Percentiles rank a stretch among this genome's conserved stretches.
phyloP scores from a whole-genome alignment of 1,139 yeast genomes.

The Geotrichum europaeum region DNA sequence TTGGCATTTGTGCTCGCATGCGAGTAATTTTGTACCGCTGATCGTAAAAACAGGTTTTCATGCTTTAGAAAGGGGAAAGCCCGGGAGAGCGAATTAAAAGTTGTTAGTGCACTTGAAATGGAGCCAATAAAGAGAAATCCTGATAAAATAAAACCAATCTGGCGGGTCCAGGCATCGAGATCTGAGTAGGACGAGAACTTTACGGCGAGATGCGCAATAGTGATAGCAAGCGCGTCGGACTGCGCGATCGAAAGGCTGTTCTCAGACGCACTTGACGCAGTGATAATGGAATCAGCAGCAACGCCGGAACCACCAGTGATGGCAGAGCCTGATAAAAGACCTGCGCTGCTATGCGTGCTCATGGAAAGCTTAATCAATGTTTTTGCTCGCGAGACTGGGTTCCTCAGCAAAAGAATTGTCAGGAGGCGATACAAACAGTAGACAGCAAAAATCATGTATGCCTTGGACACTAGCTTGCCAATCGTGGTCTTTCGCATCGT shows the following conservation, averaged over 20 bases:
- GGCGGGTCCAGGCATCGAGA: constrained; percentile 54
- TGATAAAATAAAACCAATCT: constrained; percentile 58
- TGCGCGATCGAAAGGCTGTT: constrained; percentile 5
- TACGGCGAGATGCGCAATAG: constrained; percentile 44
- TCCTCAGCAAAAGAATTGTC: constrained; percentile 37
- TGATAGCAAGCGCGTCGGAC: constrained; percentile 44
- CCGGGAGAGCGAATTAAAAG: constrained; percentile 29
- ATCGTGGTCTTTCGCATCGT: constrained; percentile 27
- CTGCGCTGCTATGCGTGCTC: neutral
- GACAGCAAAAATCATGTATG: constrained; percentile 42
- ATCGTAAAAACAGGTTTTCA: constrained; percentile 13
- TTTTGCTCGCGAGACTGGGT: constrained; percentile 23
- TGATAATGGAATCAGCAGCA: constrained; percentile 8
- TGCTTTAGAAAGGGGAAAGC: constrained; percentile 28
- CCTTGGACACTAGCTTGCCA: constrained; percentile 29
- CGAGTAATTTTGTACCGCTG: neutral
- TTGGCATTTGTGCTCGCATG: constrained; percentile 2
- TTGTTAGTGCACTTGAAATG: constrained; percentile 36
- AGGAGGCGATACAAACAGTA: constrained; percentile 62
- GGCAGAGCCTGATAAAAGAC: neutral
- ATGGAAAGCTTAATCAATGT: constrained; percentile 7
- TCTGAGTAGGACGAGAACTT: constrained; percentile 28
- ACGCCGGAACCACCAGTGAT: constrained; percentile 5
- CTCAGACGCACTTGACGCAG: constrained; percentile 14
- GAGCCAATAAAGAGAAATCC: constrained; percentile 64